Conservation (phyloP, 140 eudicot genomes). For the Anethum foeniculum region DNA sequence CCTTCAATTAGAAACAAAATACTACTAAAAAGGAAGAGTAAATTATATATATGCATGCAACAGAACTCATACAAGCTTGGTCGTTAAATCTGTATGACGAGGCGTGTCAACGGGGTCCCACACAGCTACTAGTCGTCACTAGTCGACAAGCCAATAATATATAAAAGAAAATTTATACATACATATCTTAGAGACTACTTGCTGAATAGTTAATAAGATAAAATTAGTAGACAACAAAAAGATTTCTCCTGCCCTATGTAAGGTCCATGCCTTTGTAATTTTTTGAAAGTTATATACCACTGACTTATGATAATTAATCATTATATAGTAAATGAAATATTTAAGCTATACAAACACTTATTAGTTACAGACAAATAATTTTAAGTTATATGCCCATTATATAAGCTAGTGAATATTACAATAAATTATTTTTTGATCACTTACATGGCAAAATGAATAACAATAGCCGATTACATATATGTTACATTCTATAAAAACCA, state of each 20-base stretch:
- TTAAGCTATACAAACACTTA: not conserved
- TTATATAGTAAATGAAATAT: no score
- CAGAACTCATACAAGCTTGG: not conserved
- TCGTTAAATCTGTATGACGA: not conserved
- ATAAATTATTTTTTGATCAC: not conserved
- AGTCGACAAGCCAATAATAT: not conserved
- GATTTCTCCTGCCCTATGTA: not conserved
- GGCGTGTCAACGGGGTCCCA: not conserved
- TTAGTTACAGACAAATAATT: not conserved
- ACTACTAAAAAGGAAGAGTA: not conserved
- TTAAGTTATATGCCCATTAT: not conserved
- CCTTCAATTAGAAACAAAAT: not conserved
- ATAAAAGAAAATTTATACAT: no score
- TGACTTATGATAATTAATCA: not conserved
- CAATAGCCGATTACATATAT: not conserved
- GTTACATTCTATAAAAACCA: not conserved
- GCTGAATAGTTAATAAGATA: not conserved
- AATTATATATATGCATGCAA: not conserved
- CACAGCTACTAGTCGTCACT: not conserved
- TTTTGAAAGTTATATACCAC: not conserved
- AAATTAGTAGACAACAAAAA: no score
- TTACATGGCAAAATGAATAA: not conserved
- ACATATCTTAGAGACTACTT: not conserved
- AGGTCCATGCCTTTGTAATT: not conserved
- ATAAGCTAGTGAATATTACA: not conserved